Evolutionary conservation across 108 stramenopile species (phyloP), one percentile per base, ranked within the genome.

Genomic region (Skeletonema marinoi): DNA sequence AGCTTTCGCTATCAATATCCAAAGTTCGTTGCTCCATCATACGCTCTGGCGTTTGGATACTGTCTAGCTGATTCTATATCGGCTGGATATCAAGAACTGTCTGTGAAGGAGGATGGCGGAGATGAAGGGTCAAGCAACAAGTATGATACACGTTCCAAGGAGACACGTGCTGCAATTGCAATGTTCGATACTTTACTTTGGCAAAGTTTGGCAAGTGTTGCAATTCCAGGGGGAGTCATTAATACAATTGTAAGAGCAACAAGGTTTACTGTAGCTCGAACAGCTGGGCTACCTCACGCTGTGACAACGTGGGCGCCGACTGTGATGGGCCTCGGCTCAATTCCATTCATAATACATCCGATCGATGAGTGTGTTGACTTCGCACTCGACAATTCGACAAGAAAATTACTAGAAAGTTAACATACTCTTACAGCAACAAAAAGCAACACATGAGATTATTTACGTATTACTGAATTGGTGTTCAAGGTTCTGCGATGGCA

Each of bases 1-100:
- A 85, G 86, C 32, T 92, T 94, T 73, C 90, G 93, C 4, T 92
- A 92, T 62, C 93, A 91, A 68, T 91, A 90, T 81, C 93, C 93
- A 6, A 77, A 69, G 48, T 46, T 92, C 14, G 89, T 94, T 17
- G 59, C 46, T 1, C 93, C 93, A 9, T 90, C 90, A 0, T 94
- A 94, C 54, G 74, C 90, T 36, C 30, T 94, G 6, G 82, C 93
- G 12, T 94, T 92, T 76, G 90, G 91, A 41, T 94, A 94, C 66
- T 92, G 90, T 66, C n/a, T 87, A 14, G 88, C 89, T 25, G 93
- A 94, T 76, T 84, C 93, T 3, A 68, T 65, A 12, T 86, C 83
- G 3, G 78, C 89, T 25, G 93, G 93, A 6, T 84, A 90, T 66
- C 70, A 74, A 38, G 62, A 73, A 9, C 75, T 85, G 54, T 25